Conservation (phyloP, 768 basidiomycete genomes). For the Trametes villosa region DNA sequence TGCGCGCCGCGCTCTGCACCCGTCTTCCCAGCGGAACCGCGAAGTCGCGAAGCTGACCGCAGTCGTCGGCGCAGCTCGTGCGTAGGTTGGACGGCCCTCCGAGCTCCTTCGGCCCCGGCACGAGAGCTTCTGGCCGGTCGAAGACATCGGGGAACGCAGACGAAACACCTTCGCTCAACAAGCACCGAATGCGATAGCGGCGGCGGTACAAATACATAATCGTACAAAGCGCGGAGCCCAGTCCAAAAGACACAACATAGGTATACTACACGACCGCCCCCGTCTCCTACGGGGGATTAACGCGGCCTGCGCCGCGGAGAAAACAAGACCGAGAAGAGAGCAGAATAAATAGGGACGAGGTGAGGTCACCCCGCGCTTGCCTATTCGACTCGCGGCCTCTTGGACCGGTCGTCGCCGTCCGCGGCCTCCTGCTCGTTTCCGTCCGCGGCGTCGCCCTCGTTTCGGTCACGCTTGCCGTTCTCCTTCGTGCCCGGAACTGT, state of each 20-base stretch:
- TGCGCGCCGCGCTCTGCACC: not conserved
- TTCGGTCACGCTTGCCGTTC: constrained; percentile 25
- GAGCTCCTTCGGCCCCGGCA: too few relatives aligned
- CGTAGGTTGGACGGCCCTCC: too few relatives aligned
- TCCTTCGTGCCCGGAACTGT: constrained; percentile 18
- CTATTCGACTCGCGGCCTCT: constrained; percentile 33
- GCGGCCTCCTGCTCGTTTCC: constrained; percentile 21
- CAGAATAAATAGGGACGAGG: not conserved
- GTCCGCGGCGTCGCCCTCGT: constrained; percentile 6
- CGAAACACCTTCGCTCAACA: not conserved
- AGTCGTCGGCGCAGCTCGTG: too few relatives aligned
- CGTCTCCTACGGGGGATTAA: not conserved
- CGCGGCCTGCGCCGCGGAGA: not conserved
- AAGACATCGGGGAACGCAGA: not conserved
- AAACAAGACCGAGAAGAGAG: not conserved
- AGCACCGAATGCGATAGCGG: not conserved
- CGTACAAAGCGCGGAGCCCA: constrained; percentile 3
- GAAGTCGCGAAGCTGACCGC: too few relatives aligned
- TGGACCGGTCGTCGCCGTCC: constrained; percentile 30
- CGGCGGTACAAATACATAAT: constrained; percentile 4
- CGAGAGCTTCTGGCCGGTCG: too few relatives aligned
- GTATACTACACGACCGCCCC: constrained; percentile 10
- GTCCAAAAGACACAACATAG: constrained; percentile 7
- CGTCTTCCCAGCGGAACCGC: too few relatives aligned
- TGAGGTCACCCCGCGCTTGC: not conserved